Evolutionary conservation across 257 asterid species (phyloP).

Genomic region (Solanum phureja): DNA sequence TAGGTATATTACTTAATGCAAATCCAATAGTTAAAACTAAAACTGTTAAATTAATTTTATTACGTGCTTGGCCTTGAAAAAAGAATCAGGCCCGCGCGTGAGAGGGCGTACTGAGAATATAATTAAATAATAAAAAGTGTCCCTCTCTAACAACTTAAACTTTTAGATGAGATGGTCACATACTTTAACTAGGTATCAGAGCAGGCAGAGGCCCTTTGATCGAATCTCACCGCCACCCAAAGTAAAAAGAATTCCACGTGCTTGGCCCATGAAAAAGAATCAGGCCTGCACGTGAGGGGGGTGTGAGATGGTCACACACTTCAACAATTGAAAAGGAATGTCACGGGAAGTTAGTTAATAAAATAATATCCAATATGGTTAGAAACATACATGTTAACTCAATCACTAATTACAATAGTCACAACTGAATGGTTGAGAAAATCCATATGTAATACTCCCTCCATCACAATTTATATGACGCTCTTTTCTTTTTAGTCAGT

Average conservation of each 20-base stretch:
- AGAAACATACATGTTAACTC: neutral
- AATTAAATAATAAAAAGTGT: neutral
- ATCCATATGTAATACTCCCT: neutral
- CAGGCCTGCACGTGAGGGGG: too few species aligned
- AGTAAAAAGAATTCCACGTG: too few species aligned
- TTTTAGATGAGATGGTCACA: neutral
- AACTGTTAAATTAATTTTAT: neutral
- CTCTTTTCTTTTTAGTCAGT: neutral
- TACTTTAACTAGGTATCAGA: neutral
- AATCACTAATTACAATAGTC: neutral
- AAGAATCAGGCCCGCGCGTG: neutral
- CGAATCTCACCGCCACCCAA: neutral
- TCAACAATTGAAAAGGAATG: neutral
- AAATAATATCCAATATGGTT: neutral
- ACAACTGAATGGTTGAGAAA: neutral
- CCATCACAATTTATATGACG: neutral
- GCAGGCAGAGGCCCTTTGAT: neutral
- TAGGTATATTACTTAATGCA: neutral
- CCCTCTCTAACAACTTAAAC: neutral
- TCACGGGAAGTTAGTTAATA: neutral
- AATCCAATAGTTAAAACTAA: neutral
- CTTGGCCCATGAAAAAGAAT: too few species aligned
- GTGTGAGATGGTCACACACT: neutral
- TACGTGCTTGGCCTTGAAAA: neutral
- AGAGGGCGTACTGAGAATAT: neutral